Conservation (phyloP, 176 grass and related monocot species). For the Ampelocalamus luodianensis region DNA sequence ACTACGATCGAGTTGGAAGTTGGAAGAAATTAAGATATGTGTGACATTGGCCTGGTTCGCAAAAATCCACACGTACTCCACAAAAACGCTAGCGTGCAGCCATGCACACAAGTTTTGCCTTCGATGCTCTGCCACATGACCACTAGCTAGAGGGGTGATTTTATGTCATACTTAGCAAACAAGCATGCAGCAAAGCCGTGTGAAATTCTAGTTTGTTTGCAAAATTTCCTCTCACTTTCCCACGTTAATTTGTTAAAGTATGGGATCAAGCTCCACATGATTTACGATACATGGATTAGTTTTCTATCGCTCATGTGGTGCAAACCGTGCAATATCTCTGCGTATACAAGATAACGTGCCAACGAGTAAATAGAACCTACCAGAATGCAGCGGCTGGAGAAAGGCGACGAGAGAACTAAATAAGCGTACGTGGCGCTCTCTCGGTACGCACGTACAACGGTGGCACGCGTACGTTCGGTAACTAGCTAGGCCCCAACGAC, state of each 20-base stretch:
- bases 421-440: neutral
- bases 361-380: neutral
- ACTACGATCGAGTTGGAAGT: too few species aligned
- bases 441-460: neutral
- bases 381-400: neutral
- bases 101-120: neutral
- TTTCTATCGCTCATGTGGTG: neutral
- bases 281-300: neutral
- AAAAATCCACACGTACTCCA: neutral
- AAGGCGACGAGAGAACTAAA: neutral
- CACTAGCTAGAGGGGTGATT: neutral
- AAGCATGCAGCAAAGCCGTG: neutral
- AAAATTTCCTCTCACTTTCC: neutral
- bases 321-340: neutral
- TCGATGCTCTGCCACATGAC: neutral
- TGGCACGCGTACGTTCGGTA: neutral
- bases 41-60: neutral
- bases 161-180: neutral
- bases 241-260: neutral
- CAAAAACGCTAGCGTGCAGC: neutral
- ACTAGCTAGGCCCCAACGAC: neutral
- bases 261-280: neutral
- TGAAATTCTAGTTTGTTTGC: neutral
- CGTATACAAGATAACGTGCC: neutral
- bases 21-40: neutral